phyloP scores from a whole-genome alignment of 352 stramenopile species.

The Thraustochytrium sp. region DNA sequence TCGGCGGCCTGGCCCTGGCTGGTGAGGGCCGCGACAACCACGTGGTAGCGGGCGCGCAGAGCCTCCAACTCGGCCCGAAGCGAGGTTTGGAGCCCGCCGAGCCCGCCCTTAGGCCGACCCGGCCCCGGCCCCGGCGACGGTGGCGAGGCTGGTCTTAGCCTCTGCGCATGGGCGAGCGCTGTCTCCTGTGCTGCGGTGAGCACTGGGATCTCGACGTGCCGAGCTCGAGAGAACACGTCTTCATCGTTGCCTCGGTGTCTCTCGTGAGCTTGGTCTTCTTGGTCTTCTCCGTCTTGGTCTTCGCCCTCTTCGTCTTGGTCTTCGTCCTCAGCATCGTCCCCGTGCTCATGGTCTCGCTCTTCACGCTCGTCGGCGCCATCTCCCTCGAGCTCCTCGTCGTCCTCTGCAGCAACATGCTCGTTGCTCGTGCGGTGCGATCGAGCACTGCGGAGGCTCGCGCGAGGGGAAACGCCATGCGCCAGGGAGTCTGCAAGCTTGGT shows the following conservation, averaged over 20 bases:
- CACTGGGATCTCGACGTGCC: background rate
- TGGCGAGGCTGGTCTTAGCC: background rate
- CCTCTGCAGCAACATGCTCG: background rate
- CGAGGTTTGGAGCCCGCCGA: background rate
- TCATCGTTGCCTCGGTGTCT: background rate
- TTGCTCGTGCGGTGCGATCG: too few relatives aligned
- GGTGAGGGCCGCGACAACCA: background rate
- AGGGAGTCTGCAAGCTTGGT: too few relatives aligned
- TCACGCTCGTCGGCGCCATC: background rate
- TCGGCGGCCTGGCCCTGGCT: background rate
- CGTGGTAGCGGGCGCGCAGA: background rate
- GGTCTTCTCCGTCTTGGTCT: background rate
- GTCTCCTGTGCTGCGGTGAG: background rate
- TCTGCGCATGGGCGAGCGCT: background rate
- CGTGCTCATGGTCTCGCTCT: background rate
- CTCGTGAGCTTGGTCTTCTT: background rate
- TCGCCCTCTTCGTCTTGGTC: background rate
- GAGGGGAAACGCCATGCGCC: too few relatives aligned
- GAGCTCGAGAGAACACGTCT: background rate
- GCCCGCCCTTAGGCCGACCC: background rate
- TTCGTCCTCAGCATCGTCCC: background rate
- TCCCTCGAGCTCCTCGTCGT: background rate
- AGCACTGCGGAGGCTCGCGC: too few relatives aligned
- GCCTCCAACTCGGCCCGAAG: background rate
- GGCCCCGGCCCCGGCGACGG: background rate